Conservation (phyloP, 2,329 filamentous ascomycete genomes). For the Colletotrichum sp. region DNA sequence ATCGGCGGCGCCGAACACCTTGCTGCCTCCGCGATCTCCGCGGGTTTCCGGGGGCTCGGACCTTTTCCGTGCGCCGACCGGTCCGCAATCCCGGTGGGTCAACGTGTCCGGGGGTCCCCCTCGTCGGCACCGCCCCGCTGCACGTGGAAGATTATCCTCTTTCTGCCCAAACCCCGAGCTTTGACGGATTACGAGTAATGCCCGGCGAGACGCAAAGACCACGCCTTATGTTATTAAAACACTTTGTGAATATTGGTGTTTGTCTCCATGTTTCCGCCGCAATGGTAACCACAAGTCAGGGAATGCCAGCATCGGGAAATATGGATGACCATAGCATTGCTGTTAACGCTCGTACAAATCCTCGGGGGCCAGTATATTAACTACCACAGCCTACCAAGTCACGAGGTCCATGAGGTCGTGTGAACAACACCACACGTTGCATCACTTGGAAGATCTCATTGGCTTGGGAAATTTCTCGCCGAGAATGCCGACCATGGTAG, state of each 20-base stretch:
- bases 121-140: neutral
- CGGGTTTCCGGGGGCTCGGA: neutral
- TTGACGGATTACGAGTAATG: neutral
- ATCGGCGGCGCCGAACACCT: neutral
- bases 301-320: neutral
- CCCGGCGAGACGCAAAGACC: neutral
- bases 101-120: neutral
- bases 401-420: too few species aligned
- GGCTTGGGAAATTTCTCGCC: neutral
- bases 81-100: neutral
- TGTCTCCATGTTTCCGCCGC: neutral
- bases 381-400: neutral
- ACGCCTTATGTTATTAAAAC: neutral
- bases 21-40: neutral
- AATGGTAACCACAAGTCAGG: neutral
- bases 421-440: neutral
- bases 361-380: neutral
- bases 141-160: neutral
- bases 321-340: neutral
- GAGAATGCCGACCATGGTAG: neutral
- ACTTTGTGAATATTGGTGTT: neutral
- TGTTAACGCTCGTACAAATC: neutral
- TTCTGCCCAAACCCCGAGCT: neutral
- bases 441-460: neutral
- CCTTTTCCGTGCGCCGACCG: neutral